phyloP scores from a whole-genome alignment of 2,329 filamentous ascomycete genomes.

The Hymenoscyphus occultus region DNA sequence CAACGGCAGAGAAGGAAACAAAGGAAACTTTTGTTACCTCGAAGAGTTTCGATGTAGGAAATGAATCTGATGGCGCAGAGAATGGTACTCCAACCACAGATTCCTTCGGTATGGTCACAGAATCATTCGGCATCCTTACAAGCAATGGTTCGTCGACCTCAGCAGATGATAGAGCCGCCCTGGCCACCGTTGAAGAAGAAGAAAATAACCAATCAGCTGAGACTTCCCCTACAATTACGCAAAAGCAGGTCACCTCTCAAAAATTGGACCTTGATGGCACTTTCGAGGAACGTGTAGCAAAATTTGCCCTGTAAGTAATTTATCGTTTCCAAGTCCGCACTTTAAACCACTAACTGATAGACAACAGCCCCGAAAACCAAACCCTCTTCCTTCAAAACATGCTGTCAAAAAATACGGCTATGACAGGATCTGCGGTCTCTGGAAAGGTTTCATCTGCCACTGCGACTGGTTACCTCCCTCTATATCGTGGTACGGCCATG shows the following conservation, averaged over 20 bases:
- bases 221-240: slow-evolving; percentile 23
- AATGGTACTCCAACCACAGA: background rate
- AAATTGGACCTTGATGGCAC: slow-evolving; percentile 16
- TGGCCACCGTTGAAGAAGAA: slow-evolving; percentile 9
- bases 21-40: background rate
- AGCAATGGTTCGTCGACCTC: background rate
- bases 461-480: slow-evolving; percentile 36
- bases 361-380: slow-evolving; percentile 28
- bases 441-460: slow-evolving; percentile 34
- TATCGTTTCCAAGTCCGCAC: background rate
- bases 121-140: background rate
- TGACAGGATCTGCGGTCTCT: slow-evolving; percentile 31
- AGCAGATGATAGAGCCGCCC: slow-evolving; percentile 8
- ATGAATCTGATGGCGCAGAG: background rate
- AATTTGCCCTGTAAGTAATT: slow-evolving; percentile 27
- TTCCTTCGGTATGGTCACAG: background rate
- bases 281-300: slow-evolving; percentile 29
- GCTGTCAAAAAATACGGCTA: slow-evolving; percentile 28
- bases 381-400: slow-evolving; percentile 36
- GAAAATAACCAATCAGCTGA: slow-evolving; percentile 23
- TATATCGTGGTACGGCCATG: slow-evolving; percentile 35
- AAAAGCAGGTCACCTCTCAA: slow-evolving; percentile 18
- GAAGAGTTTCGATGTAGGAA: background rate
- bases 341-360: slow-evolving; percentile 6
- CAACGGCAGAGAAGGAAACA: background rate